phyloP scores from a whole-genome alignment of 805 yeast species.

The Naumovozyma castellii region DNA sequence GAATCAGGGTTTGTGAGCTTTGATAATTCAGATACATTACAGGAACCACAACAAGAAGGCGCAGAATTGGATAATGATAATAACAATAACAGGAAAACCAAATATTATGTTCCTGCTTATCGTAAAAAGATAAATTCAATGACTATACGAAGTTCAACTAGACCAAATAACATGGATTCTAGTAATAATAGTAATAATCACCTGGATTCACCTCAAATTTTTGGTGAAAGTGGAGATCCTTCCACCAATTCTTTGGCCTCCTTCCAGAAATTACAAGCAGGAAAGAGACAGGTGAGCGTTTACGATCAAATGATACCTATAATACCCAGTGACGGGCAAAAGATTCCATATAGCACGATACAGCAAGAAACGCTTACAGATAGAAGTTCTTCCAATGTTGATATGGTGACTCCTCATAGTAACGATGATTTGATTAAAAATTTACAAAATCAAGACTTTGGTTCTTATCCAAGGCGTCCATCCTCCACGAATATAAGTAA shows the following conservation, averaged over 20 bases:
- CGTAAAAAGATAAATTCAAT: conserved; percentile 27
- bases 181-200: no score
- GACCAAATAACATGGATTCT: neutral
- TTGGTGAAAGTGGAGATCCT: no score
- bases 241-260: neutral
- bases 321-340: conserved; percentile 3
- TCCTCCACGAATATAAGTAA: conserved; percentile 3
- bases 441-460: conserved; percentile 21
- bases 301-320: conserved; percentile 8
- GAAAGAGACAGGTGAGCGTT: conserved; percentile 3
- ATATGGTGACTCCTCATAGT: conserved; percentile 1
- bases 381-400: neutral
- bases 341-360: neutral
- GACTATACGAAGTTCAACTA: neutral
- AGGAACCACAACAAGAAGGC: neutral
- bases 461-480: conserved; percentile 23
- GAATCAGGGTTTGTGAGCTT: conserved; percentile 32
- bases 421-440: conserved; percentile 16
- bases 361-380: neutral
- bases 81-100: neutral
- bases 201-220: no score
- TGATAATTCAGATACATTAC: conserved; percentile 11
- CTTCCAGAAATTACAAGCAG: neutral
- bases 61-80: neutral
- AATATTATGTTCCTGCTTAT: conserved; percentile 31